Evolutionary conservation across 1,284 basidiomycete species (phyloP).

Genomic region (Ganoderma resinaceum): DNA sequence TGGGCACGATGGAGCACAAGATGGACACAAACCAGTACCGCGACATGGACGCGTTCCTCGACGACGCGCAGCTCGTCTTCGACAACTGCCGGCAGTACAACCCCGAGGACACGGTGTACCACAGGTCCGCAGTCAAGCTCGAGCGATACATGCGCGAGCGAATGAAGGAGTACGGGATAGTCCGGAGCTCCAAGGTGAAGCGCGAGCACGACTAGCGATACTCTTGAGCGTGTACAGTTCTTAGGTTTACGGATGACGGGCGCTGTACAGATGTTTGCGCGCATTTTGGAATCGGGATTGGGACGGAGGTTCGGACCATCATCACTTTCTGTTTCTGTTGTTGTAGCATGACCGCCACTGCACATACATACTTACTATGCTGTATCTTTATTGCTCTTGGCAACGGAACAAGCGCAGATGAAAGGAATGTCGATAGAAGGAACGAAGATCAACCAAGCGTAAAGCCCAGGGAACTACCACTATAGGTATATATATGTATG

Average conservation of each 20-base stretch:
- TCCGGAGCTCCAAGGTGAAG: constrained; percentile 31
- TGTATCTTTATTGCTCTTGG: constrained; percentile 1
- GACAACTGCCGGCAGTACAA: constrained; percentile 95
- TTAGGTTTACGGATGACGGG: not conserved
- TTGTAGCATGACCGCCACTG: not conserved
- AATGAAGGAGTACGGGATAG: constrained; percentile 29
- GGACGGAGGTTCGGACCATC: not conserved
- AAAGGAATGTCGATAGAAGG: constrained; percentile 5
- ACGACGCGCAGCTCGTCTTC: constrained; percentile 87
- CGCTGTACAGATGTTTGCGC: not conserved
- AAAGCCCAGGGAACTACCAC: not conserved
- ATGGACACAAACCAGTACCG: constrained; percentile 85
- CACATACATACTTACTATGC: not conserved
- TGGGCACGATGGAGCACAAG: constrained; percentile 93
- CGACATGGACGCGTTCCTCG: constrained; percentile 79
- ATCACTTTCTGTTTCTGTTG: not conserved
- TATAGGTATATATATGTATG: not conserved
- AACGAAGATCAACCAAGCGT: not conserved
- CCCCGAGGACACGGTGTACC: constrained; percentile 84
- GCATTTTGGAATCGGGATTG: not conserved
- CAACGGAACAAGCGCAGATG: not conserved
- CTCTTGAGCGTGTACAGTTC: not conserved
- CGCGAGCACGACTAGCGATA: constrained; percentile 18
- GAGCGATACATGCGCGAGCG: constrained; percentile 73
- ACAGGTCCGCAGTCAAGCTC: constrained; percentile 86